Base-by-base conservation (phyloP, 805 yeast genomes). In the Starmerella stellata region DNA sequence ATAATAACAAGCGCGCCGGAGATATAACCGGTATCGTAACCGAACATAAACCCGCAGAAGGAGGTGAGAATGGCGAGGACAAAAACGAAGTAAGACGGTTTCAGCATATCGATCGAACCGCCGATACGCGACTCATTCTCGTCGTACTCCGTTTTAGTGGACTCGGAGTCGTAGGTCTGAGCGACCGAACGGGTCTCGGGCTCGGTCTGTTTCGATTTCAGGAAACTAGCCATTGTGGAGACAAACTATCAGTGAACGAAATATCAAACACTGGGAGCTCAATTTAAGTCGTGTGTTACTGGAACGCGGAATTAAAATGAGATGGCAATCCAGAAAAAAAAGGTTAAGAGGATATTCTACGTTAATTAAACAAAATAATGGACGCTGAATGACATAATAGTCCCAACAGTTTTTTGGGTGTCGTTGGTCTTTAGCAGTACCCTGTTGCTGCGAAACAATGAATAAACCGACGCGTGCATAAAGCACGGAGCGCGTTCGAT, bases 1-100 rank as follows among this genome's bases (percentile, higher is more conserved):
- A 87, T 74, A 28, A 83, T 73, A 17, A 85, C 93, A 51, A 87
- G 65, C 0, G 95, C 95, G 16, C 92, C 75, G 3, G 96, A 87
- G 31, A 87, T 85, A 59, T 87, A 87, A 49, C 96, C 96, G 1
- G 96, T 87, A 58, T 87, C 98, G 54, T 87, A 87, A 49, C 98
- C 98, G 60, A 87, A 87, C 82, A 87, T 73, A 60, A 85, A 82
- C 1, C 96, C 96, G 0, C 95, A 83, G 45, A 87, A 76, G 5
- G 95, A 83, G 0, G 95, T 74, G 20, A 56, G 45, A 37, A 75
- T 63, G 1, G 93, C 79, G 38, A 83, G 59, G 21, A 70, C 59
- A 19, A 82, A 61, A 36, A 83, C 81, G 51, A 79, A 59, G 5
- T 64, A 58, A 9, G 90, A 42, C 25, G 57, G 55, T 32, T 38